Percentiles rank a stretch among this genome's conserved stretches.
These are phyloP conservation scores for Skeletonema menzelii DNA, from an alignment of 108 stramenopile species.

Conservation along the genomic window DNA sequence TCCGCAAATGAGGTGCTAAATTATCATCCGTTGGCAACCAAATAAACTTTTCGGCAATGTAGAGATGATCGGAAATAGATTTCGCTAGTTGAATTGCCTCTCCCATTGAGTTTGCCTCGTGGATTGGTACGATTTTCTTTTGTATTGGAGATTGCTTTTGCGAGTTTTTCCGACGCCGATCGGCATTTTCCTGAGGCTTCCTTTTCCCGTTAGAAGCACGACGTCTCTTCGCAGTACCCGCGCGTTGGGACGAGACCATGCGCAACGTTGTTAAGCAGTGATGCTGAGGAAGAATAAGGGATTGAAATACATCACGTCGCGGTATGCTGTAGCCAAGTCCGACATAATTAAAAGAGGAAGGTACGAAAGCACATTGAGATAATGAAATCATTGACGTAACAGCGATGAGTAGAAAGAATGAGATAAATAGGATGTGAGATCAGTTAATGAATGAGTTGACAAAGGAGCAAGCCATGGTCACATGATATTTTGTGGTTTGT, in stretches of 20 bases:
- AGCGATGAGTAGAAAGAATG: neutral
- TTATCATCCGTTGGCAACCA: conserved; percentile 66
- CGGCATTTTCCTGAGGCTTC: neutral
- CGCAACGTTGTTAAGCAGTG: neutral
- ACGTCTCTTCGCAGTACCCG: neutral
- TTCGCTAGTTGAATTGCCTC: conserved; percentile 43
- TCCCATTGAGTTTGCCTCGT: conserved; percentile 26
- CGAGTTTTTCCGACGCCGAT: neutral
- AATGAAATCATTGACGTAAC: neutral
- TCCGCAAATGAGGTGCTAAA: conserved; percentile 56
- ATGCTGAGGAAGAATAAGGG: neutral
- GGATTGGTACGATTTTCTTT: conserved; percentile 3
- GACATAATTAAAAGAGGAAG: neutral
- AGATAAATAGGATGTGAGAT: no score
- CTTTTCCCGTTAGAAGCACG: neutral
- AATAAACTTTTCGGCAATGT: conserved; percentile 35
- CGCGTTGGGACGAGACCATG: neutral
- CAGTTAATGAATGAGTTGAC: no score
- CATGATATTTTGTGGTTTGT: no score
- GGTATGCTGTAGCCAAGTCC: neutral
- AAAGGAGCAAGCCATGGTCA: no score
- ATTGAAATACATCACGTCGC: neutral
- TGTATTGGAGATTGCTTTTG: neutral
- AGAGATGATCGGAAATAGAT: conserved; percentile 24
- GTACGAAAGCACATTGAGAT: neutral